Base-by-base conservation (phyloP, 2,329 filamentous ascomycete species). In the Pseudocercospora musae region DNA sequence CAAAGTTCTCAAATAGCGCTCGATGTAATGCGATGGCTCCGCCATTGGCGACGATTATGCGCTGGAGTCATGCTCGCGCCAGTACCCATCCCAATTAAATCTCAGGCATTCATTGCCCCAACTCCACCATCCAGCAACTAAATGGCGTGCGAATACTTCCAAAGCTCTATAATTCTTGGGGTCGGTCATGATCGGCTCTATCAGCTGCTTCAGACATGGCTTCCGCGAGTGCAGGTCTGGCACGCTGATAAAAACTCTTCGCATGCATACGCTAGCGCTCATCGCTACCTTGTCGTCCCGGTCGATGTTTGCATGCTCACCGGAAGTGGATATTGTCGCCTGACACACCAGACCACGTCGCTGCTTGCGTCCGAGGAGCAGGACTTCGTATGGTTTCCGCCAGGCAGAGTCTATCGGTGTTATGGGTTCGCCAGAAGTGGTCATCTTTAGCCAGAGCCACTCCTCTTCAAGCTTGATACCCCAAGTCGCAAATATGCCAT, bases 391-490 rank as follows among this genome's bases (percentile, higher is more conserved):
- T 0, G 91, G 90, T 75, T 88, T 92, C 66, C 89, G 82, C 87
- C 87, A 90, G 2, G 75, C 64, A 3, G 84, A 85, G 31, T 87
- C 82, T 1, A 90, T 59, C 31, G 82, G 75, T 62, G 84, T 84
- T 27, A 92, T 80, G 0, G 89, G 87, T 72, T 89, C 85, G 0
- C 90, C 90, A 0, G 74, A 67, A 0, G 75, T 74, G 0, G 90
- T 91, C 10, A 89, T 82, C 74, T 95, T 95, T 54, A 93, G 74
- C 90, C 90, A 95, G 1, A 87, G 81, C 90, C 90, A 94, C 72
- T 93, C 89, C 54, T 87, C 85, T 0, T 85, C 79, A 10, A 85
- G 72, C 57, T 87, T 81, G 0, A 94, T 76, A 23, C 85, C 87
- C 89, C 89, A 92, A 33, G 79, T 75, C 6, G 83, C 81, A 66